Evolutionary conservation across 73 alveolate species (phyloP), one percentile per base, ranked within the genome.

Genomic region (Diophrys appendiculata): DNA sequence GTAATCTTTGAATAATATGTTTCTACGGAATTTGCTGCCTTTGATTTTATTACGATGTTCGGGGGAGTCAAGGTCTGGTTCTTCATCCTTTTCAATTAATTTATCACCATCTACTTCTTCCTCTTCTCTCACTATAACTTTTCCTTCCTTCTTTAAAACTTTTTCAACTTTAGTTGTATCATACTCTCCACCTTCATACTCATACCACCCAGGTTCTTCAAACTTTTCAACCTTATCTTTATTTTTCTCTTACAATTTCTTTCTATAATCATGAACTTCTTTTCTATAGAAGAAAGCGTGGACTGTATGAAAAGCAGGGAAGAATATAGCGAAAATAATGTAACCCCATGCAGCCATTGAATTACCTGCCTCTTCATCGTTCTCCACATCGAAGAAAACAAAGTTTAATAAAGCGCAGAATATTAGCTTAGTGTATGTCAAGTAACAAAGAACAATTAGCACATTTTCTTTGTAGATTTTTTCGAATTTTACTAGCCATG

Each of bases 391-490:
- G 29, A 72, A 72, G 52, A 25, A 60, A 22, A 34, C 52, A 26
- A 72, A 72, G 54, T 72, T 72, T 52, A 52, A 27, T 5, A 72
- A 18, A 23, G 81, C 28, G 1, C 52, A 23, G 55, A 72, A 72
- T 22, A 32, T 24, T 23, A 72, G 53, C 1, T 27, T 72, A 43
- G 31, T 52, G 8, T 24, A 34, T 8, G 81, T 72, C 1, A 52
- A 2, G 29, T 25, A 72, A 2, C 33, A 28, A 1, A 72, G 26
- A 3, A 72, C 24, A 29, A 30, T 60, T 30, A 72, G 1, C 25
- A 72, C 11, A 11, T 31, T 11, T 8, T 24, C 34, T 28, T 25
- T 35, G 53, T 25, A 28, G 28, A 24, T 72, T 5, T 53, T 25
- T 23, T 72, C 71, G 3, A 72, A 33, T 11, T 72, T 52, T 28